Evolutionary conservation across 139 green algal genomes (phyloP).

Genomic region (Nannochloris sp.): DNA sequence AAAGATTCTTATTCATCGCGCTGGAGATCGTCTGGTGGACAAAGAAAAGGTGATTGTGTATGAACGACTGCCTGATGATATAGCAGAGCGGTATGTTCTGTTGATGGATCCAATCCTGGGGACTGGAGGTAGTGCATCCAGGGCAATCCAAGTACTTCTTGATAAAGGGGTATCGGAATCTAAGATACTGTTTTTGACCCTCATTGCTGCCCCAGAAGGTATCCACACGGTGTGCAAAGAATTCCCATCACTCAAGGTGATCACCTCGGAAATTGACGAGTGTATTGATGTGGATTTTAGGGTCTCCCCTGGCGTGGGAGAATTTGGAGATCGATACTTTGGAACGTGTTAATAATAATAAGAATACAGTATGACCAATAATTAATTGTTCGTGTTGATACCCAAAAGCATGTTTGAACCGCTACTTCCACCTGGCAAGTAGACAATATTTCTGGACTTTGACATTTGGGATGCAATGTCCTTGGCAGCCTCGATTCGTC

Average conservation of each 20-base stretch:
- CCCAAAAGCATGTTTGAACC: slow-evolving; percentile 78
- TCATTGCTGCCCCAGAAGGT: slow-evolving; percentile 89
- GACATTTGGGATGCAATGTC: slow-evolving; percentile 89
- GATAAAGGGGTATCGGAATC: slow-evolving; percentile 74
- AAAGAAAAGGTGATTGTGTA: slow-evolving; percentile 74
- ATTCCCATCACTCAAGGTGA: slow-evolving; percentile 61
- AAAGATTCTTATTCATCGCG: slow-evolving; percentile 90
- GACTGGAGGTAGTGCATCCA: slow-evolving; percentile 62
- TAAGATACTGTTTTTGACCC: slow-evolving; percentile 85
- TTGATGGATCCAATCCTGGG: slow-evolving; percentile 91
- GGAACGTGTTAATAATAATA: not conserved
- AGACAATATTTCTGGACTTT: slow-evolving; percentile 87
- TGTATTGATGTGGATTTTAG: slow-evolving; percentile 62
- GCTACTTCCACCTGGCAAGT: slow-evolving; percentile 67
- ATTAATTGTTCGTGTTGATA: slow-evolving; percentile 26
- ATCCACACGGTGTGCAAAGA: slow-evolving; percentile 63
- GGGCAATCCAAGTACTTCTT: slow-evolving; percentile 78
- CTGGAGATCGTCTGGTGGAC: slow-evolving; percentile 27
- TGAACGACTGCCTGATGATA: slow-evolving; percentile 93
- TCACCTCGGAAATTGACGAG: slow-evolving; percentile 93
- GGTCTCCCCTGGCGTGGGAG: slow-evolving; percentile 77
- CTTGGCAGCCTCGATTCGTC: slow-evolving; percentile 92
- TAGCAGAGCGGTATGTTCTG: slow-evolving; percentile 82
- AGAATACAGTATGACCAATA: not conserved
- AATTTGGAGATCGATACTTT: slow-evolving; percentile 72